phyloP scores from a whole-genome alignment of 441 rosid species.

The Eutrema salsugineum region DNA sequence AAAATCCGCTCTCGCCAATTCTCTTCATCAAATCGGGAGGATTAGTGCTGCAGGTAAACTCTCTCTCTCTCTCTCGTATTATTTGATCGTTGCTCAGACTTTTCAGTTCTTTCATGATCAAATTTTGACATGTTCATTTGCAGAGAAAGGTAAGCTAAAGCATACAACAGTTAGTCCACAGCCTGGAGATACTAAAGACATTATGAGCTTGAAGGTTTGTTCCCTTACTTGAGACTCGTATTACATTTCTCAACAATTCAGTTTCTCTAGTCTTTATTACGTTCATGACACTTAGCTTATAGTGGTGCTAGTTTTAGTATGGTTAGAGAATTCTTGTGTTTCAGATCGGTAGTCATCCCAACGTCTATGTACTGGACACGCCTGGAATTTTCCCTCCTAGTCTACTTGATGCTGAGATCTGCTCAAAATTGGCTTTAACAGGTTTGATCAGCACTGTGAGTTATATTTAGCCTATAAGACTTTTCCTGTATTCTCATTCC shows the following conservation, averaged over 20 bases:
- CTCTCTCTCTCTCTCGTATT: not conserved
- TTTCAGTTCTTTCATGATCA: not conserved
- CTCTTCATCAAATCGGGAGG: slow-evolving; percentile 82
- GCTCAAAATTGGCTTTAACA: slow-evolving; percentile 71
- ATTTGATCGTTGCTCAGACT: not conserved
- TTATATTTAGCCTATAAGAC: not conserved
- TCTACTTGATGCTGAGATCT: slow-evolving; percentile 26
- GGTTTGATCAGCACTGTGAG: slow-evolving; percentile 37
- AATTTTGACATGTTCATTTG: not conserved
- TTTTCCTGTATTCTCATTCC: not conserved
- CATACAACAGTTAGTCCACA: slow-evolving; percentile 58
- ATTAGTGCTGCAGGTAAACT: slow-evolving; percentile 62
- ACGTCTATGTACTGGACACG: slow-evolving; percentile 72
- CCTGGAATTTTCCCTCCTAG: slow-evolving; percentile 70
- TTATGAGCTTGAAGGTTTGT: slow-evolving; percentile 73
- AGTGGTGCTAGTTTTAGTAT: not conserved
- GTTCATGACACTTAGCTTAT: not conserved
- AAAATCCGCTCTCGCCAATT: slow-evolving; percentile 73
- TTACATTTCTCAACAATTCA: not conserved
- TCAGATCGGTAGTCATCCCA: slow-evolving; percentile 68
- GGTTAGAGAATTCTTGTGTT: not conserved
- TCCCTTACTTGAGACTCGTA: slow-evolving; percentile 47
- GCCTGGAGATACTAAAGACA: slow-evolving; percentile 78
- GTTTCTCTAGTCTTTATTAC: not conserved
- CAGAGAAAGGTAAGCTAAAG: slow-evolving; percentile 84